Base-by-base conservation (phyloP, 495 filamentous ascomycete species). In the Diplogelasinospora grovesii region DNA sequence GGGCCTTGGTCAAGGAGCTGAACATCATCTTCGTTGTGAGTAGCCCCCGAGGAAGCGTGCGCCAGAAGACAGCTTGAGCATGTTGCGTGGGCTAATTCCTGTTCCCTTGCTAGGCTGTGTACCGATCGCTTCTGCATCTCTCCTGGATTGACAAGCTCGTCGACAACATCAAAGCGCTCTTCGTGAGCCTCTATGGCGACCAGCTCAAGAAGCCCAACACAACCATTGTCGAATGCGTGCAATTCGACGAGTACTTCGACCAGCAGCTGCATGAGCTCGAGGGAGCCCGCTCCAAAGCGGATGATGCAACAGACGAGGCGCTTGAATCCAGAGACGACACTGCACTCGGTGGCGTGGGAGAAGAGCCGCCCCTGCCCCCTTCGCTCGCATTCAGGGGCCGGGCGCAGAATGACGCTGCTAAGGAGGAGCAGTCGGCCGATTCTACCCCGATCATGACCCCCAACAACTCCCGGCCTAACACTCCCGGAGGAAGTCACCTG, bases 71-170 rank as follows among this genome's bases (percentile, higher is more conserved):
- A n/a, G n/a, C n/a, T n/a, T n/a, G n/a, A n/a, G n/a, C n/a, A n/a
- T n/a, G n/a, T n/a, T n/a, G n/a, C n/a, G n/a, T n/a, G n/a, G n/a
- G n/a, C n/a, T 21, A 31, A 32, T 39, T 49, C 39, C 50, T 43
- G 21, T 24, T 2, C 26, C 10, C n/a, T n/a, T 5, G 38, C 7
- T 53, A 98, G 90, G 92, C 90, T 38, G 92, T 98, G 43, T 98
- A 98, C 63, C 85, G 93, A 60, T 95, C 89, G 19, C 75, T 98
- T 6, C 67, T 98, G 7, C 90, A 95, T 57, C 79, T 98, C 11
- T 86, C 86, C 2, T 98, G 92, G 92, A 86, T 97, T 48, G 92
- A 97, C 56, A 90, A 89, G 61, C 84, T 98, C 15, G 71, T 98
- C 41, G 89, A 95, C 53, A 95, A 96, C 48, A 85, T 97, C 37